Percentiles rank a stretch among this genome's conserved stretches.
phyloP scores from a whole-genome alignment of 1,284 basidiomycete species.

The Agaricales sp. region DNA sequence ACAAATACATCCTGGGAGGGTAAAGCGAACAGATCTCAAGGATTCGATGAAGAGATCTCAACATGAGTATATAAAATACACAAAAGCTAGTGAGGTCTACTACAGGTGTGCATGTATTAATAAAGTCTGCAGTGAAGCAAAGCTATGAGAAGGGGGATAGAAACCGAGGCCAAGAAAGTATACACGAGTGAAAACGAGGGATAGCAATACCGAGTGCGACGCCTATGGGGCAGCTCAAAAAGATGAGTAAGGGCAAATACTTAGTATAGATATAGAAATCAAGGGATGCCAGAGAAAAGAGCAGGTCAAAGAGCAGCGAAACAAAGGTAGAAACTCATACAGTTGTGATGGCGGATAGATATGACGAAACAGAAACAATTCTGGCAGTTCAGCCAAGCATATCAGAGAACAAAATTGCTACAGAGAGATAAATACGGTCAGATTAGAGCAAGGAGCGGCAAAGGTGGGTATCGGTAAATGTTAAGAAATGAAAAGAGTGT shows the following conservation, averaged over 20 bases:
- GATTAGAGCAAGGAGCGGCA: not conserved
- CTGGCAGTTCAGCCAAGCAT: not conserved
- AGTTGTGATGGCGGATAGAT: not conserved
- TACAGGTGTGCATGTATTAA: constrained; percentile 1
- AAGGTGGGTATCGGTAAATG: not conserved
- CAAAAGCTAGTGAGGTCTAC: not conserved
- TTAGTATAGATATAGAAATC: not conserved
- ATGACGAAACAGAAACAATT: not conserved
- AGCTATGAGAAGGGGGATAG: not conserved
- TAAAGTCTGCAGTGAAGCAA: not conserved
- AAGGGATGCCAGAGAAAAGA: not conserved
- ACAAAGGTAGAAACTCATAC: no score
- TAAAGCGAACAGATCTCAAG: no score
- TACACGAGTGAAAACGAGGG: not conserved
- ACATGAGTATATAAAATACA: not conserved
- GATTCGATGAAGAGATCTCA: not conserved
- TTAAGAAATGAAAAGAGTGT: not conserved
- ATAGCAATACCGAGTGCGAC: not conserved
- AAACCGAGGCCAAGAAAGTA: not conserved
- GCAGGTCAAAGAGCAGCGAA: no score
- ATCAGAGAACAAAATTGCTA: not conserved
- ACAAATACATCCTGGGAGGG: no score
- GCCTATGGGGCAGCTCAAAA: not conserved
- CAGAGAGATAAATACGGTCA: not conserved
- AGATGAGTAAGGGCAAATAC: not conserved